Evolutionary conservation across 192 early-diverging fungal species (phyloP), one percentile per base, ranked within the genome.

Genomic region (Physocladia obscura): DNA sequence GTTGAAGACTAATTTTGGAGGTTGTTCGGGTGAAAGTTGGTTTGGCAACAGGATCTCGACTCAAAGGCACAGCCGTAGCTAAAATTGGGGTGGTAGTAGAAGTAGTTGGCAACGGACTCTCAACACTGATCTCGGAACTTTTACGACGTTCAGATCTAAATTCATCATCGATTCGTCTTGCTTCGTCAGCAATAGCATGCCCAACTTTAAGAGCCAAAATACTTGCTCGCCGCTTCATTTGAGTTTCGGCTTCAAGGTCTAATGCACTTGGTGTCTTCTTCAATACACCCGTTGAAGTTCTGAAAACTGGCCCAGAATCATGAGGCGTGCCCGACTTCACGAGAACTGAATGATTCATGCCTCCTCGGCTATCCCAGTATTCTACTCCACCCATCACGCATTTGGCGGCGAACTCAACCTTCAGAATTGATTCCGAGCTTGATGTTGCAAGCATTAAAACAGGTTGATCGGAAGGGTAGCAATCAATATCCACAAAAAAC

Each of bases 291-390:
- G 22, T 37, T n/a, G 32, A 27, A 57, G 29, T 35, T 4, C n/a
- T n/a, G n/a, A n/a, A n/a, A n/a, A n/a, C n/a, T n/a, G n/a, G n/a
- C n/a, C 15, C 15, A 13, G 22, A 36, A 60, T 30, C n/a, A n/a
- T n/a, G n/a, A n/a, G n/a, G n/a, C n/a, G n/a, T n/a, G n/a, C 47
- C 62, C n/a, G 26, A 34, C 60, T 51, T 50, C 21, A 49, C 19
- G 27, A 63, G 22, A 32, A 72, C 49, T 4, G 55, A 30, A 35
- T 72, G 70, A 37, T 72, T 72, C 47, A 55, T 55, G 2, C 70
- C 70, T 3, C 15, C 15, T 19, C 70, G 59, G 81, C 93, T 96
- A 82, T 98, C 96, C 96, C 96, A 98, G 77, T 87, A 84, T 74
- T 92, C 90, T 29, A 63, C 64, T 6, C 86, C 88, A 24, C 83